Base-by-base conservation (phyloP, 176 grass and related monocot genomes). In the Phyllostachys edulis region DNA sequence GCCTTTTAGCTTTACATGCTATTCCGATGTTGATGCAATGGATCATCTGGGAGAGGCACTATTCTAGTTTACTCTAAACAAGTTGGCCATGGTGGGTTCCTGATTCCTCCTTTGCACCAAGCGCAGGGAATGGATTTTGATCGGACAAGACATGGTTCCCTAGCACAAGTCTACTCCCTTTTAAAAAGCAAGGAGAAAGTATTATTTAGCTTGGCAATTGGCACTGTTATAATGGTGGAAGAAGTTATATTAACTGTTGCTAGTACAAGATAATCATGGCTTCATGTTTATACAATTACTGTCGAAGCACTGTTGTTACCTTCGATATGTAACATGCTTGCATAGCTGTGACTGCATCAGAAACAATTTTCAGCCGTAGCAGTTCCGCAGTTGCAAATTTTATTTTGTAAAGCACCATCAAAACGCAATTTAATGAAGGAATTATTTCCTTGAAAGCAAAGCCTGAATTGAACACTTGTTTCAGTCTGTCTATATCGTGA, bases 1-100 rank as follows among this genome's bases (percentile, higher is more conserved):
- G 39, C 47, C 15, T 75, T 87, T n/a, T 49, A 46, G 38, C 47
- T 69, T 62, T 57, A 26, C 62, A 60, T 82, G 50, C 51, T 82
- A 27, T 16, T 57, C 41, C 13, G 64, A 71, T n/a, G 27, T 41
- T 24, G 78, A 76, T 16, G 62, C 7, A 69, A 62, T 69, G 27
- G 52, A 36, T 46, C 67, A 59, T 79, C 57, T 26, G 73, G 55
- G 66, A 88, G 36, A 78, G 67, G 44, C 20, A 8, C 37, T 39
- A 66, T 59, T 75, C 49, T 37, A 18, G 66, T 73, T 84, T 66
- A 79, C 67, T 39, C 37, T 13, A 12, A 37, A 32, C 73, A 77
- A 70, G 62, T 68, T 62, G 57, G 51, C 51, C 50, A 29, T 15
- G 15, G 39, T 16, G 70, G 63, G 61, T 60, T 69, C 52, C 32